Evolutionary conservation across 163 green algal species (phyloP), one percentile per base, ranked within the genome.

Genomic region (Coccomyxa subellipsoidea): DNA sequence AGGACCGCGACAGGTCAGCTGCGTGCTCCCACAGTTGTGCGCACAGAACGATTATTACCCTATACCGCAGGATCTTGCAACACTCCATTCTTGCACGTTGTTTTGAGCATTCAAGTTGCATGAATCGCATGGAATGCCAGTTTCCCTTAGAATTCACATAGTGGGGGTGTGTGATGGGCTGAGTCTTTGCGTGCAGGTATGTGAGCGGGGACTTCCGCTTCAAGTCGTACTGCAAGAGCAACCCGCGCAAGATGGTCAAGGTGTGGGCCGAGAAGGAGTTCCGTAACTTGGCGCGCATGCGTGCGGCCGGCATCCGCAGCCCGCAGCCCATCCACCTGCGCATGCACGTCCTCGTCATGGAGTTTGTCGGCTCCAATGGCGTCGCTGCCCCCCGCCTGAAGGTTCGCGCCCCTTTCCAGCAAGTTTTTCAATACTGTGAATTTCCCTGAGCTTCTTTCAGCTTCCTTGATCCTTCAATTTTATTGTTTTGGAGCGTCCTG

Each of bases 191-290:
- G 77, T 29, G 10, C 90, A 97, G 95, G 81, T 99, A 99, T 84
- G 97, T 99, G 31, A 92, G 93, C 29, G 97, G 97, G 12, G 97
- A 99, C 89, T 98, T 90, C 66, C 92, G 97, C 66, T 99, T 99
- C 88, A 84, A 93, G 18, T 88, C 96, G 79, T 99, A 98, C 92
- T 96, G 93, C 89, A 94, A 95, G 78, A 92, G 89, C 88, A 99
- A 99, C 89, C 97, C 97, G 12, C 90, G 97, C 75, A 99, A 99
- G 90, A 99, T 99, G 97, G 97, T 99, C 23, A 96, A 98, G 81
- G 86, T 90, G 83, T 99, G 97, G 97, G 97, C 97, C 27, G 97
- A 99, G 90, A 99, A 99, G 93, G 97, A 99, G 93, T 95, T 98
- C 91, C 90, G 97, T 59, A 99, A 99, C 90, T 89, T 99, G 80